phyloP scores from a whole-genome alignment of 1,139 yeast genomes.

The Candida gigantensis region DNA sequence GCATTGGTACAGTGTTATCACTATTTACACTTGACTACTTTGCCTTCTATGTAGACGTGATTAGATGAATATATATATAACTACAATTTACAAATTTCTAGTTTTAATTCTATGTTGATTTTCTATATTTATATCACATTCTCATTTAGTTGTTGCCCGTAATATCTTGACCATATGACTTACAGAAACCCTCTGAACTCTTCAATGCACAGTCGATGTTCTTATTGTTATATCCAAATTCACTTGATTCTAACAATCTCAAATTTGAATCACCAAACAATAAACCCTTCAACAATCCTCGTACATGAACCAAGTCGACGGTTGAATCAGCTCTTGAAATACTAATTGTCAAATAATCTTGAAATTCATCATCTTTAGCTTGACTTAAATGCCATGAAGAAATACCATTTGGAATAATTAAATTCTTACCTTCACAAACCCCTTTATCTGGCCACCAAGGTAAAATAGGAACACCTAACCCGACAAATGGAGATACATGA shows the following conservation, averaged over 20 bases:
- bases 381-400: slow-evolving; percentile 27
- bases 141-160: no score
- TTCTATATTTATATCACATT: no score
- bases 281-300: slow-evolving; percentile 27
- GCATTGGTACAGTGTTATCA: slow-evolving; percentile 65
- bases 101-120: background rate
- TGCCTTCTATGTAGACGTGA: slow-evolving; percentile 6
- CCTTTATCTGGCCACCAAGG: slow-evolving; percentile 31
- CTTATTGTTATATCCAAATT: slow-evolving; percentile 23
- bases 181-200: slow-evolving; percentile 27
- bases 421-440: slow-evolving; percentile 26
- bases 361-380: slow-evolving; percentile 14
- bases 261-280: slow-evolving; percentile 8
- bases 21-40: slow-evolving; percentile 39
- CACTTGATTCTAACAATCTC: slow-evolving; percentile 15
- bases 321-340: slow-evolving; percentile 34
- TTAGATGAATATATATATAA: background rate
- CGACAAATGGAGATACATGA: slow-evolving; percentile 34
- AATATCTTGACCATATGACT: slow-evolving; percentile 18
- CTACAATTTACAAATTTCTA: background rate
- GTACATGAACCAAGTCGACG: slow-evolving; percentile 29
- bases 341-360: slow-evolving; percentile 33
- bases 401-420: slow-evolving; percentile 39
- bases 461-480: slow-evolving; percentile 31
- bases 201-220: slow-evolving; percentile 35